phyloP scores from a whole-genome alignment of 1,139 yeast genomes.

The Magnusiomyces sp. region DNA sequence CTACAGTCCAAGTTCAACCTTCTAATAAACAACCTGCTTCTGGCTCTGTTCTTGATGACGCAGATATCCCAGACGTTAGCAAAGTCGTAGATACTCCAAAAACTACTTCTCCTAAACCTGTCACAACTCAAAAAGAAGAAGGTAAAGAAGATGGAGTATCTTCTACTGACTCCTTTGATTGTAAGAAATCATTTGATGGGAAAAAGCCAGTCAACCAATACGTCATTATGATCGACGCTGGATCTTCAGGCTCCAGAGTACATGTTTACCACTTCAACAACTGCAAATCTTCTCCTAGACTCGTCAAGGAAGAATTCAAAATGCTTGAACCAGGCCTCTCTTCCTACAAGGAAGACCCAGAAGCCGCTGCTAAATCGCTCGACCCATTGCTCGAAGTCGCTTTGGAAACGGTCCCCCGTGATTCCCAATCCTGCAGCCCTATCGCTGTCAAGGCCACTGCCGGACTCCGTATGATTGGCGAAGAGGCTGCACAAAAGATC shows the following conservation, averaged over 20 bases:
- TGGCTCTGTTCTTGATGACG: neutral
- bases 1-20: neutral
- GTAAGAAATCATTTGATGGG: constrained; percentile 31
- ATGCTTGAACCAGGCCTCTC: constrained; percentile 87
- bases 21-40: neutral
- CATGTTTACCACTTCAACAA: constrained; percentile 81
- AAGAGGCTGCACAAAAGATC: constrained; percentile 56
- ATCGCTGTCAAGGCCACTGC: constrained; percentile 94
- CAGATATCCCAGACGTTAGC: neutral
- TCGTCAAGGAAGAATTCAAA: constrained; percentile 63
- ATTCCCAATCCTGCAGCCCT: constrained; percentile 68
- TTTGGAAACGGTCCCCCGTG: constrained; percentile 56
- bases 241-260: constrained; percentile 90
- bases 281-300: constrained; percentile 64
- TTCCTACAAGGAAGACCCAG: constrained; percentile 66
- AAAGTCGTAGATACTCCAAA: too few relatives aligned
- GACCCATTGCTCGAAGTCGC: constrained; percentile 74
- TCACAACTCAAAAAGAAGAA: neutral
- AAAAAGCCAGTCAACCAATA: constrained; percentile 38
- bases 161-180: constrained; percentile 17
- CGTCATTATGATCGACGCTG: constrained; percentile 89
- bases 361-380: constrained; percentile 73
- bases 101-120: neutral
- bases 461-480: constrained; percentile 75
- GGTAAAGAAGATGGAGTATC: neutral